Base-by-base conservation (phyloP, 1,139 yeast genomes). In the Saccharomyces hybrid region DNA sequence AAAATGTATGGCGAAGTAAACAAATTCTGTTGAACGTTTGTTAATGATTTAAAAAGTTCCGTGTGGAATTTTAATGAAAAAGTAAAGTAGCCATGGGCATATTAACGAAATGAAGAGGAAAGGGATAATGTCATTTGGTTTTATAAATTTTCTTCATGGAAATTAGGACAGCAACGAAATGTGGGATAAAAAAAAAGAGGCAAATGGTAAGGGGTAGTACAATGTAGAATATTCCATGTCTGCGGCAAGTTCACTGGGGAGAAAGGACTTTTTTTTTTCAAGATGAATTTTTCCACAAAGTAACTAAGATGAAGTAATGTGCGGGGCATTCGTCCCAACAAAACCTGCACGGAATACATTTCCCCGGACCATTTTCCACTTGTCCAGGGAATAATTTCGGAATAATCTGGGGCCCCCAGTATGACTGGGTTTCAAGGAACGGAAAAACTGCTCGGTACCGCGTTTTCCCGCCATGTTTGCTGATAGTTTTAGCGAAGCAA, bases 371-470 rank as follows among this genome's bases (percentile, higher is more conserved):
- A 9, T 38, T 38, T 38, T 9, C 44, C 44, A 6, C 44, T 7
- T 16, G n/a, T 38, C 44, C 11, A 16, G 23, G 44, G 44, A 38
- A 16, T 16, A 38, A 38, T 38, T 16, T 38, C 44, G 44, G 44
- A 20, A 20, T 38, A 38, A 38, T 16, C 5, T 9, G 44, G 44
- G n/a, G 13, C 44, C 11, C 13, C 9, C 11, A 38, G 44, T 16
- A 38, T 38, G 44, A 16, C 44, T 38, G 44, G 44, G 44, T 38
- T 38, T 38, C 44, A 16, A 38, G 44, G 44, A 38, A 38, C 44
- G 44, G 44, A 38, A 38, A 38, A 38, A 20, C 44, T 38, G 44
- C 5, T 11, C 5, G 6, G 26, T 20, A 38, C 25, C 25, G 44
- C 44, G 44, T 16, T 38, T 3, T 20, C 5, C 42, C 5, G 25